Evolutionary conservation across 805 yeast species (phyloP), one percentile per base, ranked within the genome.

Genomic region (Starmerella powellii): DNA sequence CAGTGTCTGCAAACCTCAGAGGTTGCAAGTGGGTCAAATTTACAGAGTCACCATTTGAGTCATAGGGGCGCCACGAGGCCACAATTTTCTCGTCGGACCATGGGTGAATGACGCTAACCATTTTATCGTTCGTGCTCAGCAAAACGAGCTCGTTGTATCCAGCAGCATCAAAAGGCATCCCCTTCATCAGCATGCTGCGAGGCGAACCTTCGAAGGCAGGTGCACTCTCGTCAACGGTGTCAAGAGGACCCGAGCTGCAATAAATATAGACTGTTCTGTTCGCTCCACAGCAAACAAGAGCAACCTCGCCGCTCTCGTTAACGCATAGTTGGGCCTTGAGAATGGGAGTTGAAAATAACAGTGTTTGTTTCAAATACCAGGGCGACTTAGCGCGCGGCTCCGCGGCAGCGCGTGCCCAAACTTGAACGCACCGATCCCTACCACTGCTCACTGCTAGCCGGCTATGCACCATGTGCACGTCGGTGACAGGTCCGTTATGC

Each of bases 181-280:
- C 63, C 46, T 73, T 76, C 19, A 72, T 58, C 0, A 76, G 58
- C 6, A 78, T 59, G 0, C 70, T 63, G 51, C 72, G 73, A 23
- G 71, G 72, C 35, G 64, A 67, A 4, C 13, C 40, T 2, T 13
- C 12, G 30, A 46, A 46, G 4, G 27, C 27, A 16, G 50, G 41
- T 2, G 23, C 35, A 17, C 20, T 33, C n/a, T 23, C 40, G 31
- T 36, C 28, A 59, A 40, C 62, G 47, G 18, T 41, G 41, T 41
- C 40, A 10, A 40, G 57, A 1, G 29, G 8, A 13, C n/a, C 21
- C 15, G 23, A 18, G 20, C 69, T 52, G 35, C 58, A 62, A 56
- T 77, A 81, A 4, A 77, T 56, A 0, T 80, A 69, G 0, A 78
- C 55, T 0, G 78, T 71, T 46, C 84, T 60, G 56, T 79, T 85